Evolutionary conservation across 176 grass and related monocot genomes (phyloP), one percentile per base, ranked within the genome.

Genomic region (Musa itinerans): DNA sequence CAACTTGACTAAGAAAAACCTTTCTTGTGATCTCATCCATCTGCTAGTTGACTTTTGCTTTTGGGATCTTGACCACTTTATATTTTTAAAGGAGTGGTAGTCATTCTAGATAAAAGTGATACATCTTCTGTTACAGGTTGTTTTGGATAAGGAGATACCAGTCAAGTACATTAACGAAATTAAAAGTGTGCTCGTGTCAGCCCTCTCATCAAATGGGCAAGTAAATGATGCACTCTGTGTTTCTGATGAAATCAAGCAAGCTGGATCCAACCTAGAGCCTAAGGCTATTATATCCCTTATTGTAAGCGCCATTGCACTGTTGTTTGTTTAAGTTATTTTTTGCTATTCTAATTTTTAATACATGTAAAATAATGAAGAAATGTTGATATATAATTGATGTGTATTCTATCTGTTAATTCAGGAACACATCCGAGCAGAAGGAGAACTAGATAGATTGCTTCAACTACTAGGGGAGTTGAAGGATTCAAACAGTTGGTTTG

Each of bases 371-470:
- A 78, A 29, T 34, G 73, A 20, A 79, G 49, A 52, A 29, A 69
- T 49, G 19, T 61, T 3, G 61, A 51, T 52, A 26, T 80, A 15
- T 89, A 13, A 19, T 83, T 16, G 67, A 58, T 73, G 74, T 75
- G 49, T 53, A 63, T 65, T 23, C 1, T 68, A 67, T 80, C 64
- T 84, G 52, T 23, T 70, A 84, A 68, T 83, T 24, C 81, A 98
- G 94, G 90, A 98, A 78, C 75, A 93, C 87, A 86, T 81, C 76
- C 62, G 76, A 83, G 79, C 82, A 76, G 84, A 91, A 91, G 94
- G 84, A 79, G 78, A 98, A 83, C 14, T 91, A 64, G 84, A 91
- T 81, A 93, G 82, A 79, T 85, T 93, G 48, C 76, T 72, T 81
- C 82, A 84, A 64, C 82, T 93, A 78, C 82, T 93, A 65, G 81